phyloP scores from a whole-genome alignment of 2,329 filamentous ascomycete species.

The Botrytis medusae region DNA sequence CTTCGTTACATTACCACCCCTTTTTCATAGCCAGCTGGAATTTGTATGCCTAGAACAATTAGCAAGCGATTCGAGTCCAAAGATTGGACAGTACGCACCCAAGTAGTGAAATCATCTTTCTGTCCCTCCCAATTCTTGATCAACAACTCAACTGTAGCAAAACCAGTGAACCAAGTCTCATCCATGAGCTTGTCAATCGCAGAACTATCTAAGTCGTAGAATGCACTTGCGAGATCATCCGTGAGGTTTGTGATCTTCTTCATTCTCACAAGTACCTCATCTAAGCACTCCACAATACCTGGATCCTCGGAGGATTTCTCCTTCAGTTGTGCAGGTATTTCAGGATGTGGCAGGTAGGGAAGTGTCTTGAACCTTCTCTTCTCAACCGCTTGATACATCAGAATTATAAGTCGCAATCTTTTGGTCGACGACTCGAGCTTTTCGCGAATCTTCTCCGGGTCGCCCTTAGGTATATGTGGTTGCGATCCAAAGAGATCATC shows the following conservation, averaged over 20 bases:
- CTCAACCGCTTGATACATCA: constrained; percentile 67
- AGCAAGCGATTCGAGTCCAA: constrained; percentile 9
- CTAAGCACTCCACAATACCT: constrained; percentile 45
- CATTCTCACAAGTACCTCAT: constrained; percentile 57
- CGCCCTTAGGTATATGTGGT: constrained; percentile 60
- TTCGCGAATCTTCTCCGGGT: constrained; percentile 63
- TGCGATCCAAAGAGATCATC: constrained; percentile 67
- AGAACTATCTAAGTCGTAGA: constrained; percentile 66
- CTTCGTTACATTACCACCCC: constrained; percentile 17
- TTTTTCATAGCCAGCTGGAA: constrained; percentile 38
- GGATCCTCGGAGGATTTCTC: constrained; percentile 25
- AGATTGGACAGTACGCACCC: constrained; percentile 48
- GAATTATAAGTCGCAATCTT: constrained; percentile 63
- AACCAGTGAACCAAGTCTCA: constrained; percentile 60
- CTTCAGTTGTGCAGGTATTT: constrained; percentile 38
- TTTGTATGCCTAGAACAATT: constrained; percentile 32
- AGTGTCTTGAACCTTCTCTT: constrained; percentile 68
- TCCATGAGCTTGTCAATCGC: constrained; percentile 60
- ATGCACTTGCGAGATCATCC: constrained; percentile 67
- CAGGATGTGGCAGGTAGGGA: constrained; percentile 45
- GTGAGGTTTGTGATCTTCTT: constrained; percentile 64
- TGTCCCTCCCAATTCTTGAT: constrained; percentile 60
- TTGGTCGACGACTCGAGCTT: constrained; percentile 64
- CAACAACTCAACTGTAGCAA: constrained; percentile 55
- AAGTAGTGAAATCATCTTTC: constrained; percentile 75